Evolutionary conservation across 2,329 filamentous ascomycete genomes (phyloP), one percentile per base, ranked within the genome.

Genomic region (Fusarium mangiferae): DNA sequence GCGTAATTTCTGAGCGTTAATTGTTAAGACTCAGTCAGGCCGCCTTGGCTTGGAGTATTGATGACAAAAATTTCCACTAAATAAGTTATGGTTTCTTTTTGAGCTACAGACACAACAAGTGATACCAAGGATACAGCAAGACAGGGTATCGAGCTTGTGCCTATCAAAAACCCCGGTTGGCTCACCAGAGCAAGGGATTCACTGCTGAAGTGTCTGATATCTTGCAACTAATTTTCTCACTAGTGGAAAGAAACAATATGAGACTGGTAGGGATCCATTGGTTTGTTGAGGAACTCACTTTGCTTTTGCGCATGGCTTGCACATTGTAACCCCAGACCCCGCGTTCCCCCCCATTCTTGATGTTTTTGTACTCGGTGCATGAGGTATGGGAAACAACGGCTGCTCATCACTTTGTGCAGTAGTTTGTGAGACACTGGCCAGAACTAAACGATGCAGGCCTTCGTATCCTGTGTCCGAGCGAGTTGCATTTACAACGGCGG

Each of bases 301-400:
- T 46, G 26, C 38, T 24, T 42, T 36, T 30, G 49, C 39, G n/a
- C 54, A 55, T 58, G 63, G 71, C 45, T 57, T 35, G 36, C 41
- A 51, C 45, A 64, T 24, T 41, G 33, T 36, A 58, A 66, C 62
- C 62, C 70, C 66, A 56, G 61, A 75, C 75, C 72, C 75, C 72
- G 52, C 69, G 63, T 72, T 68, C 44, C 51, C 48, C 30, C 41
- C 20, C 38, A 30, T 59, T 48, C 6, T n/a, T 46, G 38, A 45
- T 55, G 45, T 17, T 38, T 54, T 36, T 48, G 45, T 44, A 24
- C 45, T 52, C 33, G 22, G 8, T 60, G 22, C 33, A 60, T 33
- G 15, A 28, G 13, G 18, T 24, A 46, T 11, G 24, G 11, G 7
- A 46, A 44, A 54, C 22, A 49, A 46, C 39, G 36, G 51, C 35